Conservation (phyloP, 495 filamentous ascomycete species). For the Hypoxylon lenormandii region DNA sequence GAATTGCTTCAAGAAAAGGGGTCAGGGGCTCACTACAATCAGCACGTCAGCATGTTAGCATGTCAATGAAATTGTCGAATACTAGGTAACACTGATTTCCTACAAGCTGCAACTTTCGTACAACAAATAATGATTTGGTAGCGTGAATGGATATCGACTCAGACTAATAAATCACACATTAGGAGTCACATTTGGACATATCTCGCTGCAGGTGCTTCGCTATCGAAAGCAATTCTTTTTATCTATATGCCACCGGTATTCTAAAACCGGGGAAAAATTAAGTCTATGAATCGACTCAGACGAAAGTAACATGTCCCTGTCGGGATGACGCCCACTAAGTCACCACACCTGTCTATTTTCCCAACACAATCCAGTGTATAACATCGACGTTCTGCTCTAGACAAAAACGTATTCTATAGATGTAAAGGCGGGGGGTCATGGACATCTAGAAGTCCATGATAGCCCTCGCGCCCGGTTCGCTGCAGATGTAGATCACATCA, state of each 20-base stretch:
- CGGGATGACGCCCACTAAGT: conserved; percentile 19
- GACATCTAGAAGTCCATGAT: conserved; percentile 65
- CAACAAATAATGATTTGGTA: background rate
- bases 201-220: background rate
- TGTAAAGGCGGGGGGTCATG: background rate
- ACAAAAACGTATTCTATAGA: background rate
- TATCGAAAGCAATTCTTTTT: conserved; percentile 15
- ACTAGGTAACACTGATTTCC: too few relatives aligned
- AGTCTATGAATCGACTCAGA: conserved; percentile 29
- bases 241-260: conserved; percentile 27
- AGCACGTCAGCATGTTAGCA: too few relatives aligned
- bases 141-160: too few relatives aligned
- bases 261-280: conserved; percentile 10
- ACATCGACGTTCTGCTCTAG: background rate
- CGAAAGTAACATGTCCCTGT: conserved; percentile 32
- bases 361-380: conserved; percentile 9
- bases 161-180: background rate
- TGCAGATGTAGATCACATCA: conserved; percentile 91
- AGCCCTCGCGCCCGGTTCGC: conserved; percentile 85
- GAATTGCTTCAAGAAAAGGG: too few relatives aligned
- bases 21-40: too few relatives aligned
- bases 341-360: conserved; percentile 33
- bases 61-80: too few relatives aligned
- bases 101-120: too few relatives aligned
- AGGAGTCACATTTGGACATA: background rate